These are phyloP conservation scores for Elsinoe perseae DNA, from an alignment of 2,329 filamentous ascomycete genomes.

Conservation along the genomic window DNA sequence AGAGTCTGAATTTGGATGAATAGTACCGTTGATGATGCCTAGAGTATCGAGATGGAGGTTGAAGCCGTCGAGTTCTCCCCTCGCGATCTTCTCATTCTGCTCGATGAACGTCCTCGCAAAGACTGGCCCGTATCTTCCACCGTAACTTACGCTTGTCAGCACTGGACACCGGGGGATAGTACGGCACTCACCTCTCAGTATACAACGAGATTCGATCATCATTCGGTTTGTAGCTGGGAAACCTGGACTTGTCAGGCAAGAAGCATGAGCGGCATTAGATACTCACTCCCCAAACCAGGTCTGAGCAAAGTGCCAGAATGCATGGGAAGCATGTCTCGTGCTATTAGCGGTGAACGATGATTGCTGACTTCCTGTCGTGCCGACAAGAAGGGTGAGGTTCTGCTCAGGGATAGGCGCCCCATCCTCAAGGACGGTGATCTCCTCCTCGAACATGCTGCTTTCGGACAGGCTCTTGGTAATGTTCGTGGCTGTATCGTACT, in stretches of 20 bases:
- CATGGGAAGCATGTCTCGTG: conserved; percentile 30
- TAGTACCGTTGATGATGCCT: conserved; percentile 47
- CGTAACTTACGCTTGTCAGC: conserved; percentile 39
- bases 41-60: conserved; percentile 44
- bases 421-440: conserved; percentile 29
- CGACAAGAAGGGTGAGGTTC: conserved; percentile 32
- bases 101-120: conserved; percentile 53
- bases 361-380: conserved; percentile 54
- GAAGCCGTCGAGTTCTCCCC: conserved; percentile 32
- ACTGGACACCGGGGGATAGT: no score
- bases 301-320: conserved; percentile 58
- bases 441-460: conserved; percentile 21
- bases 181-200: conserved; percentile 52
- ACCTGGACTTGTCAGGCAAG: conserved; percentile 16
- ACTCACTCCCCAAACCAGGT: conserved; percentile 35
- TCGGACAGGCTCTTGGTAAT: conserved; percentile 22
- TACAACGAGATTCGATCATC: conserved; percentile 54
- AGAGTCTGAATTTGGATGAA: no score
- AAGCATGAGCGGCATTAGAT: not conserved
- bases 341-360: conserved; percentile 24
- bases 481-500: conserved; percentile 27
- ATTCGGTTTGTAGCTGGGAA: conserved; percentile 34
- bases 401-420: conserved; percentile 22
- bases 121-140: conserved; percentile 43
- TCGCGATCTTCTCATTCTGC: conserved; percentile 48